Base-by-base conservation (phyloP, 805 yeast genomes). In the Yarrowia keelungensis region DNA sequence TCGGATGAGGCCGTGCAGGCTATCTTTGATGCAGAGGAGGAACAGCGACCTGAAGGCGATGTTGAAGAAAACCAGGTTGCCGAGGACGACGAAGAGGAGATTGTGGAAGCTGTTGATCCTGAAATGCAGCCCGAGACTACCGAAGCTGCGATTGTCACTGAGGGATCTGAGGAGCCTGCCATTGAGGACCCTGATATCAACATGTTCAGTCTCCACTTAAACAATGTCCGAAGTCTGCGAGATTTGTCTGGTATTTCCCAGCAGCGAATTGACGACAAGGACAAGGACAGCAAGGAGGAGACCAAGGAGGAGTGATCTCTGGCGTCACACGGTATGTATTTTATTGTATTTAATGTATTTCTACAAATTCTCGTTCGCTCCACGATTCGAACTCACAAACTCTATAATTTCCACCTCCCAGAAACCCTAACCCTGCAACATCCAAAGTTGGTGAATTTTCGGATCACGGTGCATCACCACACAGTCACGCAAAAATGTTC, bases 1-100 rank as follows among this genome's bases (percentile, higher is more conserved):
- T 35, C 51, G 14, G 59, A 39, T n/a, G 59, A 65, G 41, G 19
- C 56, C 19, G 54, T 36, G 10, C 45, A 61, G 45, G 58, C 53
- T 58, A 43, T 56, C 38, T 56, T 56, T 39, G 68, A 69, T 11
- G 75, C 71, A 5, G 73, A 72, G 15, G 72, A 69, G 19, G 78
- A 76, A 47, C 77, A 71, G 7, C 75, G 72, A n/a, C 71, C 70
- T 3, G 79, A 74, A 8, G 78, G 51, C 2, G 68, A 65, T 5
- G 61, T 41, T 19, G 68, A 65, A 14, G 49, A 32, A 14, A 65
- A 65, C 51, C 42, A 32, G 42, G 42, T 42, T 41, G 61, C 47
- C 8, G 61, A 43, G 22, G 68, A 51, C 42, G 61, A 53, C 36
- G 68, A 65, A 2, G 68, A 41, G 19, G 68, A 65, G 15, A 51